These are phyloP conservation scores for Saccharomyces hybrid DNA, from an alignment of 1,139 yeast genomes.

Conservation along the genomic window DNA sequence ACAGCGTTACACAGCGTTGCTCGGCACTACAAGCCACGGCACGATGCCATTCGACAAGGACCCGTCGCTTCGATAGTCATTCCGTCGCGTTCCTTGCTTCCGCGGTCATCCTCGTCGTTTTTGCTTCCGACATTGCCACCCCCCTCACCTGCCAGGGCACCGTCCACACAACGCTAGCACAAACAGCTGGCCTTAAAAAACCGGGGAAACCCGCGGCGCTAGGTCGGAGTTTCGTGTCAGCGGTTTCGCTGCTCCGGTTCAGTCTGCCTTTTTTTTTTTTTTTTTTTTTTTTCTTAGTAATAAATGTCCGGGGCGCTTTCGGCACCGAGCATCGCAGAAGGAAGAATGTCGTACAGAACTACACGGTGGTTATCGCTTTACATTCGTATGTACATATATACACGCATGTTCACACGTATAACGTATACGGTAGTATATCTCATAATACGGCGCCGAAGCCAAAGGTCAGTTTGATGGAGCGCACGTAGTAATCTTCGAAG, in stretches of 20 bases:
- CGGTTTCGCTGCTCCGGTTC: neutral
- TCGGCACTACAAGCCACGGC: neutral
- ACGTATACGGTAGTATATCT: neutral
- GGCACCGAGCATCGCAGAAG: neutral
- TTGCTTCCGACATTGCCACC: neutral
- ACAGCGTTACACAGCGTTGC: neutral
- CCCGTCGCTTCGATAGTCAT: neutral
- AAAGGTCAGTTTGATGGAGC: constrained; percentile 80
- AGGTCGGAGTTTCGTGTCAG: neutral
- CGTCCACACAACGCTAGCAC: neutral
- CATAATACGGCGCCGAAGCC: constrained; percentile 84
- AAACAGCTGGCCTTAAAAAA: neutral
- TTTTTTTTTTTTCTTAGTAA: neutral
- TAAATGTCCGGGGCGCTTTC: neutral
- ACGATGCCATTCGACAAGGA: neutral
- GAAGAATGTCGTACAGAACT: neutral
- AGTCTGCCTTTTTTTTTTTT: no score
- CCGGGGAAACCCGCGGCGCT: neutral
- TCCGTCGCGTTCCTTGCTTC: neutral
- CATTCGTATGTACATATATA: neutral
- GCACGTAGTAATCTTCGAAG: constrained; percentile 82
- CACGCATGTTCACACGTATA: neutral
- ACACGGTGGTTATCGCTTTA: neutral
- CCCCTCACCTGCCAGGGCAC: constrained; percentile 1
- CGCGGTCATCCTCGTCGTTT: neutral